phyloP scores from a whole-genome alignment of 495 filamentous ascomycete genomes.

The Penicillium taxi region DNA sequence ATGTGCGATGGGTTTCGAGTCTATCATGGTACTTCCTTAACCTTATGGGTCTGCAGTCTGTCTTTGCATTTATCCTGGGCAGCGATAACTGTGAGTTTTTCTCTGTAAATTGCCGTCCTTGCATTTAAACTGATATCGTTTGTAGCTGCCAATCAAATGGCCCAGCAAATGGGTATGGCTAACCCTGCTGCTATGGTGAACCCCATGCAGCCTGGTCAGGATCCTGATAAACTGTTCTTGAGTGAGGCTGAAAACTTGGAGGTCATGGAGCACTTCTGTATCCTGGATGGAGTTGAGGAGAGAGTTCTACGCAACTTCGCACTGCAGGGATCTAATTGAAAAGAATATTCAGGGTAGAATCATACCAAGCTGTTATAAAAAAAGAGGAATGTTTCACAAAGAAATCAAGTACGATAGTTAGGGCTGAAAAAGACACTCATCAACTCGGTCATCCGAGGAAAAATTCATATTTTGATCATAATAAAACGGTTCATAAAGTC shows the following conservation, averaged over 20 bases:
- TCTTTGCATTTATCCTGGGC: constrained; percentile 95
- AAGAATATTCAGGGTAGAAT: constrained; percentile 3
- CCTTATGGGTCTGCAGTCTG: constrained; percentile 88
- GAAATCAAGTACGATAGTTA: neutral
- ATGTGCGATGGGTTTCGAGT: constrained; percentile 95
- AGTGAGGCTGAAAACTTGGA: constrained; percentile 92
- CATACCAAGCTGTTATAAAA: constrained; percentile 9
- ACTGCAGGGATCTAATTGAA: constrained; percentile 14
- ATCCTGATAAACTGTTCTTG: constrained; percentile 87
- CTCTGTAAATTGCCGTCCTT: neutral
- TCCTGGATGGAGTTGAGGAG: constrained; percentile 78
- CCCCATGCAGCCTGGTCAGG: constrained; percentile 88
- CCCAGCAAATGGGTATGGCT: constrained; percentile 84
- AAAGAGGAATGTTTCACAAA: constrained; percentile 1
- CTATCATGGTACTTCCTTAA: constrained; percentile 98
- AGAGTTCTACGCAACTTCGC: constrained; percentile 55
- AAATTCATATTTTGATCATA: constrained; percentile 7
- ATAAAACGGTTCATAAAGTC: constrained; percentile 9
- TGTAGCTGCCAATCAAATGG: constrained; percentile 86
- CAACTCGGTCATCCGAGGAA: neutral
- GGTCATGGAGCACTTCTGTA: constrained; percentile 85
- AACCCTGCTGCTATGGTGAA: constrained; percentile 58
- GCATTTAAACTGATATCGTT: constrained; percentile 4
- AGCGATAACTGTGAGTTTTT: constrained; percentile 76
- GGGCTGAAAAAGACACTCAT: neutral